Percentiles rank a stretch among this genome's conserved stretches.
phyloP scores from a whole-genome alignment of 257 asterid genomes.

The Parsonsia alboflavescens region DNA sequence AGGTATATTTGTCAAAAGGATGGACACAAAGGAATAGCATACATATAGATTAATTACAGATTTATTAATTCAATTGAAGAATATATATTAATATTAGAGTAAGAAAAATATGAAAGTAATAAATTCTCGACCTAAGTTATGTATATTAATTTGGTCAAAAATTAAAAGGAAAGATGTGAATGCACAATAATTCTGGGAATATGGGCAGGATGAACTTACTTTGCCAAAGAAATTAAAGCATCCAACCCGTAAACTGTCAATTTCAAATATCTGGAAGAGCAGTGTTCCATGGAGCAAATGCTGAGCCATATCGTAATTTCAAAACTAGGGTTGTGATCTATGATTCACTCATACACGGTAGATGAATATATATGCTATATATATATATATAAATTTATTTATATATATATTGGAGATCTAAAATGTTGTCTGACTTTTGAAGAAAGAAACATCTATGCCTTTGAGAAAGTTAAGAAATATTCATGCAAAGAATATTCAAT shows the following conservation, averaged over 20 bases:
- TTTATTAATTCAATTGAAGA: too few relatives aligned
- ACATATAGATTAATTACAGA: too few relatives aligned
- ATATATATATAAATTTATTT: too few relatives aligned
- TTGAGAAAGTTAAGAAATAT: background rate
- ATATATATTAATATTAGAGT: too few relatives aligned
- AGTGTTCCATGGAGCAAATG: constrained; percentile 76
- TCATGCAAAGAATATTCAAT: too few relatives aligned
- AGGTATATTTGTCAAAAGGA: background rate
- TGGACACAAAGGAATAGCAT: background rate
- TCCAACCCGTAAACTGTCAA: constrained; percentile 43
- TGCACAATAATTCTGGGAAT: background rate
- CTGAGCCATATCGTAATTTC: constrained; percentile 31
- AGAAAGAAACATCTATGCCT: constrained; percentile 30
- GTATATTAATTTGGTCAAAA: background rate
- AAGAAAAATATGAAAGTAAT: background rate
- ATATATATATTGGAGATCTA: background rate
- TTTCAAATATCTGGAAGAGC: constrained; percentile 52
- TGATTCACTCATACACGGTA: too few relatives aligned
- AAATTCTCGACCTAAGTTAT: background rate
- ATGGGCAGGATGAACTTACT: constrained; percentile 27
- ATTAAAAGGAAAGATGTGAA: background rate
- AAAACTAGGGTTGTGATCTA: background rate
- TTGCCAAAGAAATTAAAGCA: constrained; percentile 41
- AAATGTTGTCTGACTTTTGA: constrained; percentile 5
- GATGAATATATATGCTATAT: too few relatives aligned